Conservation (phyloP, 148 eudicot species). For the Spergularia bocconei region DNA sequence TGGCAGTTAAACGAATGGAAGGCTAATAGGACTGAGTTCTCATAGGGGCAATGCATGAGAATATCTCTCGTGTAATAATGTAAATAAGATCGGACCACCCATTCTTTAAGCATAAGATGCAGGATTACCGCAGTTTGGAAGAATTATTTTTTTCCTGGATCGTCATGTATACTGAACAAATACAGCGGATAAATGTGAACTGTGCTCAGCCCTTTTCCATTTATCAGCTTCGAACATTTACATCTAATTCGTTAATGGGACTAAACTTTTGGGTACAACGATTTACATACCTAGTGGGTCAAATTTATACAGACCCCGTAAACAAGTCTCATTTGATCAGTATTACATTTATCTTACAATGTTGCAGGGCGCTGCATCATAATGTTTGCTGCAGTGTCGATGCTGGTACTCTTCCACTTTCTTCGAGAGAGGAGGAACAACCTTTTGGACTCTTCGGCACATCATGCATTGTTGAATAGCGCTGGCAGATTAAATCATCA, state of each 20-base stretch:
- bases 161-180: neutral
- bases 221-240: constrained; percentile 16
- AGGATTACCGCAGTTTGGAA: no score
- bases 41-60: no score
- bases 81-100: no score
- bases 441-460: neutral
- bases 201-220: constrained; percentile 14
- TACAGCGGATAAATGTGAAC: neutral
- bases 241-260: constrained; percentile 12
- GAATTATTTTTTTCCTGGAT: no score
- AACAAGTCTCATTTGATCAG: constrained; percentile 1
- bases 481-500: neutral
- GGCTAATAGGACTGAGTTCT: no score
- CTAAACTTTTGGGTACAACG: constrained; percentile 14
- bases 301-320: neutral
- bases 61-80: no score
- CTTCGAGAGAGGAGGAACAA: constrained; percentile 2
- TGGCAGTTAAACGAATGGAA: no score
- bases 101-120: no score
- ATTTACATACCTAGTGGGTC: constrained; percentile 17
- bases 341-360: constrained; percentile 24
- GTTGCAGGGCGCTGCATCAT: neutral
- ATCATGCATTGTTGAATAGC: neutral
- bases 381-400: constrained; percentile 3
- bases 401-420: constrained; percentile 11